Evolutionary conservation across 805 yeast species (phyloP).

Genomic region (Starmerella bacillaris): DNA sequence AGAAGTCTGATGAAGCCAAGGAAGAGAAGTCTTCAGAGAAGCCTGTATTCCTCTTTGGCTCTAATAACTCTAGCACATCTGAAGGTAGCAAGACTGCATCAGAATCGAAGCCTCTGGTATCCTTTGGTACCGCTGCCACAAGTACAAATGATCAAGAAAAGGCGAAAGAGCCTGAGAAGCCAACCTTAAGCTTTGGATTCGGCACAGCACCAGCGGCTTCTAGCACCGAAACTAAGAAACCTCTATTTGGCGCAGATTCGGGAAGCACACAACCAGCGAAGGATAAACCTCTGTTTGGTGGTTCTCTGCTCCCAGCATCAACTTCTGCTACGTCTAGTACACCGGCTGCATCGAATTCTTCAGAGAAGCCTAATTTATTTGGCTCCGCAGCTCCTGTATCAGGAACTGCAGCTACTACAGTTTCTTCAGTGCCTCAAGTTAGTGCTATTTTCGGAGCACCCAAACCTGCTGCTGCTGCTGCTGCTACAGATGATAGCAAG

Average conservation of each 20-base stretch:
- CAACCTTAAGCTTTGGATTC: conserved; percentile 4
- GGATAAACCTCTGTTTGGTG: not conserved
- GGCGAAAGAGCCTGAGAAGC: conserved; percentile 1
- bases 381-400: not conserved
- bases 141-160: not conserved
- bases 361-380: not conserved
- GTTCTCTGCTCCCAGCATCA: too few species aligned
- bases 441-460: not conserved
- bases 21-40: conserved; percentile 1
- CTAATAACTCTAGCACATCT: conserved; percentile 1
- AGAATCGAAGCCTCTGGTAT: conserved; percentile 5
- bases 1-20: conserved; percentile 1
- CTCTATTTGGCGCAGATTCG: not conserved
- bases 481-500: not conserved
- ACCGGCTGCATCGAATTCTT: not conserved
- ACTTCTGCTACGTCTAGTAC: not conserved
- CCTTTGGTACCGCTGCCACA: conserved; percentile 4
- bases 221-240: not conserved
- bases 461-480: not conserved
- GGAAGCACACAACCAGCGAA: not conserved
- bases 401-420: not conserved
- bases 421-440: not conserved
- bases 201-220: not conserved
- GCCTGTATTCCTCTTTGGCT: conserved; percentile 7
- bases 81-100: conserved; percentile 1